phyloP scores from a whole-genome alignment of 2,329 filamentous ascomycete genomes.

The Thermoascus crustaceus region DNA sequence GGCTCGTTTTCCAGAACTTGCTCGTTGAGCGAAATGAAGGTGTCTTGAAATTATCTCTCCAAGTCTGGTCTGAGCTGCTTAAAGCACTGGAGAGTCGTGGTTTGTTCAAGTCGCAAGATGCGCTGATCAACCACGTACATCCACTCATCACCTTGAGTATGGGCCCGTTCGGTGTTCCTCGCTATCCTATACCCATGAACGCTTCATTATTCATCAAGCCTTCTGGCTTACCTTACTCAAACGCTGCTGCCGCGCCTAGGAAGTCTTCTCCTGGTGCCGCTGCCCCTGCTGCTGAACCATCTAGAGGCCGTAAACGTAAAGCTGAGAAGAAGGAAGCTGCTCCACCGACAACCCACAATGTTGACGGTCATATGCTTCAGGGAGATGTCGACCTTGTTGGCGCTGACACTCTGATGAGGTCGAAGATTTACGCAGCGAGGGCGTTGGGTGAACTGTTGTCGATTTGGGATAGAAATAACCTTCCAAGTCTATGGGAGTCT shows the following conservation, averaged over 20 bases:
- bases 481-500: conserved; percentile 52
- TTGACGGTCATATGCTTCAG: conserved; percentile 96
- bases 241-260: conserved; percentile 26
- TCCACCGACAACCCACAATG: conserved; percentile 71
- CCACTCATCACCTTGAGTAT: conserved; percentile 78
- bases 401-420: conserved; percentile 77
- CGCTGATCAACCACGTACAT: conserved; percentile 67
- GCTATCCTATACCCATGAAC: conserved; percentile 89
- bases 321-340: conserved; percentile 73
- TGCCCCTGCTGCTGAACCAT: conserved; percentile 49
- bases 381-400: conserved; percentile 94
- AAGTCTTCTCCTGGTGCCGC: conserved; percentile 35
- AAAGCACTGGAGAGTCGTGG: conserved; percentile 55
- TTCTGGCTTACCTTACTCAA: conserved; percentile 74
- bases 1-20: conserved; percentile 90
- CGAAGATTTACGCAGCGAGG: conserved; percentile 75
- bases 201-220: conserved; percentile 82
- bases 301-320: conserved; percentile 70
- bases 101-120: conserved; percentile 56
- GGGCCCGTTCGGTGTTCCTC: conserved; percentile 84
- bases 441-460: conserved; percentile 82
- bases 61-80: conserved; percentile 78
- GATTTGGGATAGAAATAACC: conserved; percentile 54
- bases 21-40: conserved; percentile 83
- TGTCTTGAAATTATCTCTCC: conserved; percentile 72